A percentile compares a stretch with the other conserved stretches of the same genome.
phyloP scores from a whole-genome alignment of 306 rosid species.

The Lathyrus aphaca region DNA sequence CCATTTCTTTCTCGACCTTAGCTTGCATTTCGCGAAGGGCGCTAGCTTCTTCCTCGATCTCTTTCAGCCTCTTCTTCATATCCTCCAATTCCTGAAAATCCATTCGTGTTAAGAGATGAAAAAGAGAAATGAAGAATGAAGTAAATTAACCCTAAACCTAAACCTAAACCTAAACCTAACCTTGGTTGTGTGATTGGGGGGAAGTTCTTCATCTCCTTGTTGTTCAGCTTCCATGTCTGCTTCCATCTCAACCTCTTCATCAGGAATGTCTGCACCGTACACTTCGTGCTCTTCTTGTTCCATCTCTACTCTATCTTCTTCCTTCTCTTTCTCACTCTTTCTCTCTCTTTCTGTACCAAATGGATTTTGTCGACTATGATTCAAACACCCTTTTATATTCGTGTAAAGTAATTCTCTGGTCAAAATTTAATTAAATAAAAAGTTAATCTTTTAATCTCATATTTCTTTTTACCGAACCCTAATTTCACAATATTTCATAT shows the following conservation, averaged over 20 bases:
- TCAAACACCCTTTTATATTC: conserved; percentile 23
- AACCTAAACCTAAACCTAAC: conserved; percentile 22
- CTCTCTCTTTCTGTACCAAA: not conserved
- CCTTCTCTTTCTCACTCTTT: not conserved
- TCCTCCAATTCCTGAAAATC: conserved; percentile 84
- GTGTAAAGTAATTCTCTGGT: no score
- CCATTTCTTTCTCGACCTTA: conserved; percentile 99
- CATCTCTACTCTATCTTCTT: conserved; percentile 33
- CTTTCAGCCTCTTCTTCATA: conserved; percentile 97
- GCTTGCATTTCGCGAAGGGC: conserved; percentile 99
- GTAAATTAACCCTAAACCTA: not conserved
- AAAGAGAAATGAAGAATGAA: not conserved
- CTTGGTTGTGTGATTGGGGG: conserved; percentile 42
- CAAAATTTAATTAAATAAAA: no score
- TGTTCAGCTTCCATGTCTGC: conserved; percentile 37
- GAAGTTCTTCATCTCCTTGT: conserved; percentile 36
- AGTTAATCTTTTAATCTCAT: no score
- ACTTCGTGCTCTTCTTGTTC: conserved; percentile 56
- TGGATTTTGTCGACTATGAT: not conserved
- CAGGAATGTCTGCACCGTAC: conserved; percentile 53
- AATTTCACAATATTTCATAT: no score
- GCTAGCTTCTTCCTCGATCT: conserved; percentile 94
- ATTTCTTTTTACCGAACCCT: no score
- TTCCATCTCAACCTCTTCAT: conserved; percentile 48
- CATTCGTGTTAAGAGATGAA: not conserved